A percentile compares a stretch with the other conserved stretches of the same genome.
Evolutionary conservation across 768 basidiomycete genomes (phyloP).

Genomic region (Mycena chlorophos): DNA sequence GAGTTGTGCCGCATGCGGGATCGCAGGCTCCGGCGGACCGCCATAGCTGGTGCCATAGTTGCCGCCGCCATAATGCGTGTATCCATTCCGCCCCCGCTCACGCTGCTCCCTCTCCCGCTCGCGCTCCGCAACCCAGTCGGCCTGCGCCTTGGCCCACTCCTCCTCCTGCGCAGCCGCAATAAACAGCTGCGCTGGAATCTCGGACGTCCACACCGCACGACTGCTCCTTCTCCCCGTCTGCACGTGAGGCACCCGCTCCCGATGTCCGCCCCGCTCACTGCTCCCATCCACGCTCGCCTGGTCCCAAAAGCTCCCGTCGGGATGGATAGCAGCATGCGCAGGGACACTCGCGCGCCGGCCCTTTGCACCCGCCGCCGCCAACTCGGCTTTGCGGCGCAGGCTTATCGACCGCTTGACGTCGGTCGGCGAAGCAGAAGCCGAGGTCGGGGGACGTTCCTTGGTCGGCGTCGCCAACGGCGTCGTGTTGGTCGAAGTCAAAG

Average conservation of each 20-base stretch:
- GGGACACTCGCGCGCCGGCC: too few relatives aligned
- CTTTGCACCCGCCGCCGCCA: too few relatives aligned
- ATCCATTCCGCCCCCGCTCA: constrained; percentile 27
- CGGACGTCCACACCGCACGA: constrained; percentile 66
- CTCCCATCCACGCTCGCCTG: constrained; percentile 19
- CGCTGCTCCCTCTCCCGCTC: constrained; percentile 23
- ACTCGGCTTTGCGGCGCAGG: not conserved
- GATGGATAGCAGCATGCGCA: constrained; percentile 11
- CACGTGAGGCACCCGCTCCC: constrained; percentile 37
- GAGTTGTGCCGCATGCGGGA: constrained; percentile 84
- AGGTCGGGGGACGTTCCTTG: constrained; percentile 10
- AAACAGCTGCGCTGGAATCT: constrained; percentile 75
- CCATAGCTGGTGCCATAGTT: constrained; percentile 20
- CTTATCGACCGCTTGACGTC: not conserved
- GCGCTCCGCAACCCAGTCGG: constrained; percentile 31
- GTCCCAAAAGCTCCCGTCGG: constrained; percentile 23
- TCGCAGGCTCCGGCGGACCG: constrained; percentile 66
- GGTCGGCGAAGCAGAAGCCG: not conserved
- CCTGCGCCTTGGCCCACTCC: constrained; percentile 54
- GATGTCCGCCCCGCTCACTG: constrained; percentile 7
- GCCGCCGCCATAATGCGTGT: too few relatives aligned
- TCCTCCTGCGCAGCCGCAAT: constrained; percentile 87
- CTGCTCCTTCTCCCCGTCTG: not conserved
- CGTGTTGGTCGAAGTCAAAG: not conserved
- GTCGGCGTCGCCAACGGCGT: not conserved